A percentile compares a stretch with the other conserved stretches of the same genome.
These are phyloP conservation scores for Phytophthora fragariae DNA, from an alignment of 352 stramenopile species.

Conservation along the genomic window DNA sequence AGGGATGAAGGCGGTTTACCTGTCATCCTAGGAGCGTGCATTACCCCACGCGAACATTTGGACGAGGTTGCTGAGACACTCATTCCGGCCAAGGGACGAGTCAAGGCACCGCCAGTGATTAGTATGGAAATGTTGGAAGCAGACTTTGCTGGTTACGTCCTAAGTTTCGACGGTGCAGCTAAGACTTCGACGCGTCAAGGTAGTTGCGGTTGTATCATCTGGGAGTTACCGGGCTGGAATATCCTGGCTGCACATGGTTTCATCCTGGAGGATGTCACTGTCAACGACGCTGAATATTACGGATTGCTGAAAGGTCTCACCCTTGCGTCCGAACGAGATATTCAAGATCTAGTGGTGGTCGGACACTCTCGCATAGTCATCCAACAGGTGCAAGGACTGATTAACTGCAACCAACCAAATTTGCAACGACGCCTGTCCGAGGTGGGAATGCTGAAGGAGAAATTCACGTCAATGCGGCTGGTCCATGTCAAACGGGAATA, in stretches of 20 bases:
- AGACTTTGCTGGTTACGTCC: not conserved
- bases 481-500: conserved; percentile 17
- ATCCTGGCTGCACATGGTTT: not conserved
- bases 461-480: not conserved
- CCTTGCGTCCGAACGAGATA: not conserved
- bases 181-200: conserved; percentile 4
- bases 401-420: too few relatives aligned
- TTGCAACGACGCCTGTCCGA: too few relatives aligned
- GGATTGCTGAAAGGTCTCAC: not conserved
- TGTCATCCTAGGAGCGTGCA: not conserved
- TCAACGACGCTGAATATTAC: conserved; percentile 8
- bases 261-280: conserved; percentile 3
- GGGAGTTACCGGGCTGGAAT: conserved; percentile 2
- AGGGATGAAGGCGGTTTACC: conserved; percentile 1
- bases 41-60: conserved; percentile 1
- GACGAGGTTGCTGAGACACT: not conserved
- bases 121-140: conserved; percentile 8
- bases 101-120: conserved; percentile 8
- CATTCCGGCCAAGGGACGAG: not conserved
- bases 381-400: too few relatives aligned
- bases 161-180: conserved; percentile 11
- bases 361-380: not conserved
- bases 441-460: not conserved
- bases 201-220: conserved; percentile 4
- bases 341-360: not conserved